A percentile compares a stretch with the other conserved stretches of the same genome.
Conservation (phyloP, 2,329 filamentous ascomycete species). For the Aspergillus felis region DNA sequence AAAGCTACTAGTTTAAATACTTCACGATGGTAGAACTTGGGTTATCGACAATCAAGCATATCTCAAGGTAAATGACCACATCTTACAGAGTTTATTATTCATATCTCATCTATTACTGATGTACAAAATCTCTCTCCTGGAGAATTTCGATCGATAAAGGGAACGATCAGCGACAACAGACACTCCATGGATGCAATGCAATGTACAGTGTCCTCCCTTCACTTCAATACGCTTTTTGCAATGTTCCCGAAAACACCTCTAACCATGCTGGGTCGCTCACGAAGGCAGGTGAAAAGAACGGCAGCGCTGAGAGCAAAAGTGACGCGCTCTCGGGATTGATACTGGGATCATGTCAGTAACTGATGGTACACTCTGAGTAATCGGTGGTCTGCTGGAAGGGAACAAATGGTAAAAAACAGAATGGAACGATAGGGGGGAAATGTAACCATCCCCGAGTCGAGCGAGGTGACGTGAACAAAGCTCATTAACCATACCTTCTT, state of each 20-base stretch:
- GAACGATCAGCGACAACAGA: neutral
- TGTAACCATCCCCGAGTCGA: constrained; percentile 17
- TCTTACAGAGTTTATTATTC: neutral
- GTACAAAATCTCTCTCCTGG: neutral
- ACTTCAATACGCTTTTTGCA: constrained; percentile 24
- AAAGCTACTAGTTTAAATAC: neutral
- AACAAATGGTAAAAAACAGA: constrained; percentile 1
- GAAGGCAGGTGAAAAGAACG: constrained; percentile 64
- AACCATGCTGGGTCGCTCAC: constrained; percentile 60
- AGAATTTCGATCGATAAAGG: neutral
- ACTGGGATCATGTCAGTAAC: constrained; percentile 31
- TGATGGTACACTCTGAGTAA: neutral
- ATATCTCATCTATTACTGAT: neutral
- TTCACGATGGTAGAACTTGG: neutral
- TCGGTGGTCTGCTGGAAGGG: constrained; percentile 16
- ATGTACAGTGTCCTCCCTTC: neutral
- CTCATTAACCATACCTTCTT: constrained; percentile 34
- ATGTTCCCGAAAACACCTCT: constrained; percentile 66
- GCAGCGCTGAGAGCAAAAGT: constrained; percentile 66
- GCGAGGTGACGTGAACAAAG: constrained; percentile 5
- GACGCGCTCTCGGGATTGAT: constrained; percentile 64
- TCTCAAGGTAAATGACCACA: neutral
- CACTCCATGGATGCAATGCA: neutral
- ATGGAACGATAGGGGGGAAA: constrained; percentile 7
- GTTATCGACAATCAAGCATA: neutral